Evolutionary conservation across 768 basidiomycete species (phyloP), one percentile per base, ranked within the genome.

Genomic region (Dendrothele bispora): DNA sequence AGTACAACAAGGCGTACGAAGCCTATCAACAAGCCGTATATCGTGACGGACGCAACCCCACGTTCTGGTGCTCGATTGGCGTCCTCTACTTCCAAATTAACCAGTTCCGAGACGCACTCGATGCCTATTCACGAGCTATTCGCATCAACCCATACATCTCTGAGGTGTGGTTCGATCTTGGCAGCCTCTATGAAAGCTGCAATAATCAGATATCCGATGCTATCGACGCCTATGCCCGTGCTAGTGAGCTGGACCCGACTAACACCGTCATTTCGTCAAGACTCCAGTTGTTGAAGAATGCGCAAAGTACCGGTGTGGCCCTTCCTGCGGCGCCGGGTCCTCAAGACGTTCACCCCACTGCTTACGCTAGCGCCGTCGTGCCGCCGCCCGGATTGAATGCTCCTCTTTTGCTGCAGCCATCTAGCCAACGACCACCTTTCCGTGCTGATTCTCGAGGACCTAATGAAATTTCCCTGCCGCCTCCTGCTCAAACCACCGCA

Each of bases 71-170:
- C 65, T 95, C 93, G 20, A 99, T 99, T 60, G 97, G 97, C 39
- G 97, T 99, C 1, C 80, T 99, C 1, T 99, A 99, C 66, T 99
- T 97, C 78, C 95, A 99, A 64, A 98, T 99, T 74, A 98, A 98
- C 69, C 97, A 99, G 64, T 99, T 91, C 74, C 92, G 95, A 43
- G 97, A 99, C 61, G 95, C 95, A 2, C 84, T 99, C 29, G 97
- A 99, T 61, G 97, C 97, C 8, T 99, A 99, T 68, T 98, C 97
- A 24, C 89, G 95, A 14, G 97, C 97, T 10, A 98, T 99, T 59
- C 87, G 95, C 53, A 95, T 99, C 70, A 98, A 98, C 64, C 97
- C 97, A 0, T 98, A 95, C 74, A 98, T 99, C 59, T 79, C 78
- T 29, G 97, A 85, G 61, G 91, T 95, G 6, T 95, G 93, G 93